Conservation (phyloP, 306 rosid species). For the Medicago truncatula region DNA sequence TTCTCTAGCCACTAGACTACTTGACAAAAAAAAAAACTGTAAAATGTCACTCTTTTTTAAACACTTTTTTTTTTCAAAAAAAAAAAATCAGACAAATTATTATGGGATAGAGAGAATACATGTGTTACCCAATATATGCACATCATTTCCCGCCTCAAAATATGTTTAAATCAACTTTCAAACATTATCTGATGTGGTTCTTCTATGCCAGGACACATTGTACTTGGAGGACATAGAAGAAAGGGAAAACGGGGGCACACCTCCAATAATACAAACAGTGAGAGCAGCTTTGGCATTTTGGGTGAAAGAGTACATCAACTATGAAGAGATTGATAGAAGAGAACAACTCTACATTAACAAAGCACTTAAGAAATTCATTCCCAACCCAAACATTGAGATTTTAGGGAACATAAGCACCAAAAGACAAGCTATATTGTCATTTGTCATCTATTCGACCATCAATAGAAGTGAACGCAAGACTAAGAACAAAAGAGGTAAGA, state of each 20-base stretch:
- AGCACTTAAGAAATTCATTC: constrained; percentile 62
- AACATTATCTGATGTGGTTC: not conserved
- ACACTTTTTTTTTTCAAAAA: too few species aligned
- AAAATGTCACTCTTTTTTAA: too few species aligned
- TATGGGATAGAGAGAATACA: too few species aligned
- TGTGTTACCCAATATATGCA: too few species aligned
- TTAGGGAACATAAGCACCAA: constrained; percentile 61
- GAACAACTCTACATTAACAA: constrained; percentile 55
- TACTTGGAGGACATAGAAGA: constrained; percentile 72
- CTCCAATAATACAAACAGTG: constrained; percentile 76
- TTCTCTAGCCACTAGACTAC: too few species aligned
- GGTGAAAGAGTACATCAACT: constrained; percentile 71
- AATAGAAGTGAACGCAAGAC: constrained; percentile 21
- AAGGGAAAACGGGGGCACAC: constrained; percentile 88
- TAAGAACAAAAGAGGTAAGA: constrained; percentile 56
- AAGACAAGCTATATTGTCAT: constrained; percentile 76
- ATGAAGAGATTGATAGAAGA: constrained; percentile 61
- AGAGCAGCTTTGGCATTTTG: constrained; percentile 87
- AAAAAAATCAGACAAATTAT: too few species aligned
- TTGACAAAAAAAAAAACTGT: too few species aligned
- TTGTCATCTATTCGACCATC: constrained; percentile 58
- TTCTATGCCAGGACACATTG: constrained; percentile 68
- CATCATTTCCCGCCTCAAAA: too few species aligned
- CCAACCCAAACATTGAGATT: constrained; percentile 60
- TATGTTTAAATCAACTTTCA: too few species aligned